Evolutionary conservation across 2,329 filamentous ascomycete species (phyloP), one percentile per base, ranked within the genome.

Genomic region (Aspergillus ruber): DNA sequence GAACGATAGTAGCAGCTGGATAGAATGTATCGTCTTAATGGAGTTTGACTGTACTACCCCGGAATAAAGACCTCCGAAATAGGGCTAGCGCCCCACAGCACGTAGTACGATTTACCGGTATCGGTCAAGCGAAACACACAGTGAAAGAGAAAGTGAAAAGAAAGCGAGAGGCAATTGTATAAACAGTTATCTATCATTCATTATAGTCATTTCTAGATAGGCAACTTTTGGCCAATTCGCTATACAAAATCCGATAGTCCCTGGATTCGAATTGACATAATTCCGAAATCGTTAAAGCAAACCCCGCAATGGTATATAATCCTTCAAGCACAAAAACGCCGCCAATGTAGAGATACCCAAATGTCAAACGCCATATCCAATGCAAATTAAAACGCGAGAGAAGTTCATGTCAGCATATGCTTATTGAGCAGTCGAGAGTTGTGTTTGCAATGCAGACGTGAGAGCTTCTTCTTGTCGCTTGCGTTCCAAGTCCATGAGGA

Each of bases 401-500:
- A 41, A 47, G 44, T 33, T 21, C 43, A 33, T 13, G 15, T 13
- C 27, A 21, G 18, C 17, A 29, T 20, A 21, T n/a, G n/a, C 42
- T 61, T 50, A 67, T 52, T 60, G 58, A 23, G 60, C 60, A 17
- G 52, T 54, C 10, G 63, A 56, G 42, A 64, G 44, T 38, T 66
- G 58, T n/a, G 49, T 56, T 45, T 69, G 58, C 50, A 76, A 51
- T 23, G 73, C 72, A 52, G 73, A 66, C 6, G 69, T 62, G 35
- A 81, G 59, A 38, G 75, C 77, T 57, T 80, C 73, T 54, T 82
- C 79, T 57, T 83, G 76, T 54, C 77, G 74, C 75, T 88, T 84
- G 63, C 78, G 73, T 65, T 89, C 84, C 69, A 86, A 81, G 51
- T 89, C 83, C 60, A 79, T 77, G 47, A 95, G 73, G 71, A 86